A percentile compares a stretch with the other conserved stretches of the same genome.
phyloP scores from a whole-genome alignment of 768 basidiomycete species.

The Kwoniella newhampshirensis region DNA sequence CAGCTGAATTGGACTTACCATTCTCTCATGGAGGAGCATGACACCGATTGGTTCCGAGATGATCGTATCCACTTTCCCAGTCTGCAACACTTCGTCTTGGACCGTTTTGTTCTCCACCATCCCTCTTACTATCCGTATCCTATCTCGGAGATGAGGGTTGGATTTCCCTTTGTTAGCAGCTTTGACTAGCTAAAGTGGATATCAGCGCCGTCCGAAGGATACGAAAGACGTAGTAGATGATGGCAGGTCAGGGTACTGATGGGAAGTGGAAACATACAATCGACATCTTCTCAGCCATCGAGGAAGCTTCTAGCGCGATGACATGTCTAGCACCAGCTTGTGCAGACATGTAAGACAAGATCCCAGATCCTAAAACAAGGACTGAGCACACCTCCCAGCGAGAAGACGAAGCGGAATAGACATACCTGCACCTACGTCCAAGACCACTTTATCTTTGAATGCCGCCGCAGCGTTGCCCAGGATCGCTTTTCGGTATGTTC shows the following conservation, averaged over 20 bases:
- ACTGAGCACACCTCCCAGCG: no score
- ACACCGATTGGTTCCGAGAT: slow-evolving; percentile 53
- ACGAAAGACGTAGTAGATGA: not conserved
- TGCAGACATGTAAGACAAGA: slow-evolving; percentile 51
- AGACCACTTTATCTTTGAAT: slow-evolving; percentile 44
- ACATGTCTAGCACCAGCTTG: slow-evolving; percentile 51
- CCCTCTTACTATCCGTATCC: slow-evolving; percentile 45
- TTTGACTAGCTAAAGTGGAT: slow-evolving; percentile 31
- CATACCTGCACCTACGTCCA: slow-evolving; percentile 51
- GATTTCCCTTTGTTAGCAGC: slow-evolving; percentile 34
- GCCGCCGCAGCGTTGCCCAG: slow-evolving; percentile 48
- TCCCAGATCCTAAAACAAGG: slow-evolving; percentile 45
- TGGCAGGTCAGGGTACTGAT: no score
- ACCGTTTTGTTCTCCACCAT: slow-evolving; percentile 47
- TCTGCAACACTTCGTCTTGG: slow-evolving; percentile 36
- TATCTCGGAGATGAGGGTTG: slow-evolving; percentile 44
- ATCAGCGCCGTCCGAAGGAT: not conserved
- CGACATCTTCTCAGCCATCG: slow-evolving; percentile 50
- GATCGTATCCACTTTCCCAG: slow-evolving; percentile 51
- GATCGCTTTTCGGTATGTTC: slow-evolving; percentile 51
- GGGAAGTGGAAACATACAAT: no score
- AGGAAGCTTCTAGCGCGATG: slow-evolving; percentile 49
- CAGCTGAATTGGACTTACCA: slow-evolving; percentile 47
- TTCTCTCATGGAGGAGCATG: slow-evolving; percentile 51
- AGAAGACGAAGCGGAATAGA: not conserved